phyloP scores from a whole-genome alignment of 2,329 filamentous ascomycete species.

The Diaporthe capsici region DNA sequence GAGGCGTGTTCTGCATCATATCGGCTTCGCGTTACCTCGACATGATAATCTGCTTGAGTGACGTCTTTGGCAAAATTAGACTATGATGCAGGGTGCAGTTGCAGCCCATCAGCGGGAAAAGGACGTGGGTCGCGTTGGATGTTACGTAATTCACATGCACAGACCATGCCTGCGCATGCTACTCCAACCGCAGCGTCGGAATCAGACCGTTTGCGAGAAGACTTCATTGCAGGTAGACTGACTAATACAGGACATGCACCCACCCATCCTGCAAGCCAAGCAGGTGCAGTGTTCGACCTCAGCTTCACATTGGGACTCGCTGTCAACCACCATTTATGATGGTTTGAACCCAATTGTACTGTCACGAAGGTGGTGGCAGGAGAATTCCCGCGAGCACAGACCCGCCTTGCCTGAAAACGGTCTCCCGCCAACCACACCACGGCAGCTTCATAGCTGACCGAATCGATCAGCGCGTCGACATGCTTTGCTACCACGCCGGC shows the following conservation, averaged over 20 bases:
- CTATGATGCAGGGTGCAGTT: neutral
- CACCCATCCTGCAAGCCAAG: neutral
- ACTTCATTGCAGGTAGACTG: too few species aligned
- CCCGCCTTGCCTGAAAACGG: neutral
- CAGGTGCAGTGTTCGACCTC: neutral
- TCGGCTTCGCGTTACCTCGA: slow-evolving; percentile 17
- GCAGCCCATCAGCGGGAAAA: neutral
- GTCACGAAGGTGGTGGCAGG: neutral
- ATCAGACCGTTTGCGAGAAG: slow-evolving; percentile 6
- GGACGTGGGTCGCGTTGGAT: neutral
- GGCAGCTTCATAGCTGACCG: neutral
- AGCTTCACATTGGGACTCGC: neutral
- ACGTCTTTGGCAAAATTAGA: neutral
- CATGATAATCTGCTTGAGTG: neutral
- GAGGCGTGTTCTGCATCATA: slow-evolving; percentile 13
- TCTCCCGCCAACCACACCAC: neutral
- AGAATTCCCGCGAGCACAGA: neutral
- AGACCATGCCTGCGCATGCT: neutral
- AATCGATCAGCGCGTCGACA: neutral
- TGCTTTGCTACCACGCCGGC: too few species aligned
- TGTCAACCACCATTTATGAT: neutral
- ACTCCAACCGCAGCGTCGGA: neutral
- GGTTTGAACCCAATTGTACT: neutral
- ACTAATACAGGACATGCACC: neutral
- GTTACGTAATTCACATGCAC: slow-evolving; percentile 6